These are phyloP conservation scores for Amphirosellinia nigrospora DNA, from an alignment of 495 filamentous ascomycete species.

Conservation along the genomic window DNA sequence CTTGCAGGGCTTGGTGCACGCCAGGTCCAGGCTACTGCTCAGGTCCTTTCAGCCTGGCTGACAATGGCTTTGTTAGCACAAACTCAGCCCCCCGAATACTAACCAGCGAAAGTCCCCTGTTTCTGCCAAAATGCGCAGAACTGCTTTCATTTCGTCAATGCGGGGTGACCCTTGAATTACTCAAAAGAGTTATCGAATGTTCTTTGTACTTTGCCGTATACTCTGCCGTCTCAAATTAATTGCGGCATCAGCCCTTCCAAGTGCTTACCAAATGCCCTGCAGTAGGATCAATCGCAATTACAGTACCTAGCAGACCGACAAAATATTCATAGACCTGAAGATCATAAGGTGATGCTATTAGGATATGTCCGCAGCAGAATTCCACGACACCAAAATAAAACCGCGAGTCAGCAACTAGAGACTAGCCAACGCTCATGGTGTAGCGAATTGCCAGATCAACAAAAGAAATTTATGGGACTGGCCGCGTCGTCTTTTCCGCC, in stretches of 20 bases:
- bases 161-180: slow-evolving; percentile 7
- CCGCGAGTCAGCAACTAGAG: slow-evolving; percentile 12
- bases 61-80: slow-evolving; percentile 17
- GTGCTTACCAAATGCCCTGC: slow-evolving; percentile 13
- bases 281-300: slow-evolving; percentile 8
- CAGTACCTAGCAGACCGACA: no score
- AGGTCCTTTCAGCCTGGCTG: slow-evolving; percentile 13
- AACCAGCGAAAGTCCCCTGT: neutral
- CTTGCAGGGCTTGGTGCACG: neutral
- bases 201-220: slow-evolving; percentile 10
- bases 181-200: slow-evolving; percentile 20
- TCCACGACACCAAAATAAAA: neutral
- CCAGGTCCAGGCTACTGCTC: neutral
- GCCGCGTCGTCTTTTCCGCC: slow-evolving; percentile 21
- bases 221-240: neutral
- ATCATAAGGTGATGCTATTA: neutral
- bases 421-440: neutral
- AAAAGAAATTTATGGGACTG: slow-evolving; percentile 1
- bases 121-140: neutral
- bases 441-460: slow-evolving; percentile 4
- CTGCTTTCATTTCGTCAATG: neutral
- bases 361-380: neutral
- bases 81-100: slow-evolving; percentile 17
- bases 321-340: neutral
- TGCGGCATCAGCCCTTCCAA: neutral